Percentiles rank a stretch among this genome's conserved stretches.
Evolutionary conservation across 805 yeast species (phyloP).

Genomic region (Yarrowia yakushimensis): DNA sequence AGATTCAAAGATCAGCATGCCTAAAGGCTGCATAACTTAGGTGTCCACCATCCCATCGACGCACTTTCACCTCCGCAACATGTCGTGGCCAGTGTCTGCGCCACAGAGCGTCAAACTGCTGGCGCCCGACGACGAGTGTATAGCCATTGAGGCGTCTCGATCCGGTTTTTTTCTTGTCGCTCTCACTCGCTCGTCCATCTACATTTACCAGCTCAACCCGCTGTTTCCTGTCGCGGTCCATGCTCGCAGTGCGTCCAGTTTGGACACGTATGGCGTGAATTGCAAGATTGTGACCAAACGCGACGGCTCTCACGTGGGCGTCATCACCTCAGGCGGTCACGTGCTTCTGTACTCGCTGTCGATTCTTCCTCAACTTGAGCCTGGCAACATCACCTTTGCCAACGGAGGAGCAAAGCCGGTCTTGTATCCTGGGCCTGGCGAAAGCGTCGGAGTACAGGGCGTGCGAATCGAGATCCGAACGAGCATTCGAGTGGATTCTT

Average conservation of each 20-base stretch:
- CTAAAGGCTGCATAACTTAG: background rate
- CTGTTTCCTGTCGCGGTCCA: constrained; percentile 50
- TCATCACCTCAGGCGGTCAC: constrained; percentile 37
- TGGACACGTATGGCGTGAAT: constrained; percentile 49
- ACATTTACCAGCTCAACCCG: constrained; percentile 41
- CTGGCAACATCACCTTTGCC: constrained; percentile 24
- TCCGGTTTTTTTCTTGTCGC: constrained; percentile 37
- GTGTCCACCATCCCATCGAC: background rate
- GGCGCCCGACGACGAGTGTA: constrained; percentile 37
- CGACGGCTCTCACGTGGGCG: constrained; percentile 31
- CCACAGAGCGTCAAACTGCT: constrained; percentile 35
- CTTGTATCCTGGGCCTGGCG: constrained; percentile 42
- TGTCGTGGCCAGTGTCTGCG: constrained; percentile 39
- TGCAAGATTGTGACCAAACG: constrained; percentile 42
- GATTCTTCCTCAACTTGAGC: constrained; percentile 25
- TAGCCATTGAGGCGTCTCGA: constrained; percentile 36
- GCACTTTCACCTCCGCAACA: constrained; percentile 2
- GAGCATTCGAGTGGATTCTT: constrained; percentile 36
- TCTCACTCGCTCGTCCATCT: constrained; percentile 41
- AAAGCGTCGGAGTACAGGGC: constrained; percentile 40
- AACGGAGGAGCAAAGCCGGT: constrained; percentile 26
- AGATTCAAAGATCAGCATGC: background rate
- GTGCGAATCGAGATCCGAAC: constrained; percentile 33
- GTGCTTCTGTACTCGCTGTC: constrained; percentile 34
- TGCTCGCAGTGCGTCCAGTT: constrained; percentile 44